Conservation (phyloP, 305 asterid genomes). For the Fraxinus dipetala region DNA sequence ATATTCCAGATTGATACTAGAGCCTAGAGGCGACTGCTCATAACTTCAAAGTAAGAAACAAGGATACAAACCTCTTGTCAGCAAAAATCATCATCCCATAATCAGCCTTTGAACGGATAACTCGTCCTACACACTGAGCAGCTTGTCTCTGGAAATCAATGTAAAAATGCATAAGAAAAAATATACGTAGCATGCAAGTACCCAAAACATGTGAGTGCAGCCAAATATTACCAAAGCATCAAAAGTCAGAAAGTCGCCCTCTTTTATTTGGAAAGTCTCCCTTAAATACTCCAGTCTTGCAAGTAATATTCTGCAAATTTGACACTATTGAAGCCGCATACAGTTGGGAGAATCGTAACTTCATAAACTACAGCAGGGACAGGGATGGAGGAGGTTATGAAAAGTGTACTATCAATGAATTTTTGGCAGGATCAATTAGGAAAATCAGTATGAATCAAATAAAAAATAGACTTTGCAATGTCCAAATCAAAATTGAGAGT, state of each 20-base stretch:
- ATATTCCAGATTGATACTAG: not conserved
- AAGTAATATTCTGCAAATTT: conserved; percentile 71
- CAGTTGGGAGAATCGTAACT: conserved; percentile 10
- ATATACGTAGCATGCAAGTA: not conserved
- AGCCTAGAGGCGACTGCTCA: not conserved
- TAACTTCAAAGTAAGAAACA: not conserved
- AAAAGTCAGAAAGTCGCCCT: conserved; percentile 90
- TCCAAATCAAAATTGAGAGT: not conserved
- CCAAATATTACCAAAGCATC: conserved; percentile 80
- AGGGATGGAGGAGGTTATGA: not conserved
- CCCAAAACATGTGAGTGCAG: not conserved
- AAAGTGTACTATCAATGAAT: not conserved
- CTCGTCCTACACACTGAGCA: conserved; percentile 98
- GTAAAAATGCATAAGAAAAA: conserved; percentile 12
- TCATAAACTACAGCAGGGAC: not conserved
- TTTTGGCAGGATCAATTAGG: not conserved
- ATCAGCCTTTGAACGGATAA: conserved; percentile 96
- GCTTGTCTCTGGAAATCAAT: conserved; percentile 77
- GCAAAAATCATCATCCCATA: conserved; percentile 99
- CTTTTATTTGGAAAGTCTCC: conserved; percentile 96
- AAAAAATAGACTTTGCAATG: not conserved
- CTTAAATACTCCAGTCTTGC: conserved; percentile 88
- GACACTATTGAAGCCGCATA: conserved; percentile 16
- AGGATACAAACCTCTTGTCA: conserved; percentile 71
- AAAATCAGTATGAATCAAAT: not conserved